A percentile compares a stretch with the other conserved stretches of the same genome.
Evolutionary conservation across 306 rosid species (phyloP).

Genomic region (Castanea crenata): DNA sequence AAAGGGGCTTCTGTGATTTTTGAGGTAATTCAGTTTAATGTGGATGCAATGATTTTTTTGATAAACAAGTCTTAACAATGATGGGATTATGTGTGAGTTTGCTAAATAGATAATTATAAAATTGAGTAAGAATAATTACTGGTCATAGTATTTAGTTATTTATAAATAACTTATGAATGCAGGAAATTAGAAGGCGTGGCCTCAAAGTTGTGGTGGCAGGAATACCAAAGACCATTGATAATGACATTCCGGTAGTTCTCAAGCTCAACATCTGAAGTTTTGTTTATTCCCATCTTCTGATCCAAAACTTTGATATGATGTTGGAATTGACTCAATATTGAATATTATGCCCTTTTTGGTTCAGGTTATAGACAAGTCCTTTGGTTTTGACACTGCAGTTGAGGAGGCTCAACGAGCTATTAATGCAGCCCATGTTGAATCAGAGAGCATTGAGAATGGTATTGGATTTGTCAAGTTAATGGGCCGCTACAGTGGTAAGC

Average conservation of each 20-base stretch:
- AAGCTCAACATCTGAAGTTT: background rate
- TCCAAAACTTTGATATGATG: background rate
- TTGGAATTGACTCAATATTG: background rate
- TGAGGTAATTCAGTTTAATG: constrained; percentile 32
- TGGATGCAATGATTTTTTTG: background rate
- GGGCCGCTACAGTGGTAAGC: constrained; percentile 75
- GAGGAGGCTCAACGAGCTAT: constrained; percentile 69
- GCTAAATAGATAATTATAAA: background rate
- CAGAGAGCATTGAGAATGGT: constrained; percentile 68
- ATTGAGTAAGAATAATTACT: background rate
- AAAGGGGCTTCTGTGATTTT: constrained; percentile 49
- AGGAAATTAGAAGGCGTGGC: constrained; percentile 59
- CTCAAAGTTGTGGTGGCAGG: constrained; percentile 59
- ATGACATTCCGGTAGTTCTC: constrained; percentile 47
- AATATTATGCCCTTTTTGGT: background rate
- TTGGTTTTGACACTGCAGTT: constrained; percentile 60
- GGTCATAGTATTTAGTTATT: background rate
- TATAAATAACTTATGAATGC: background rate
- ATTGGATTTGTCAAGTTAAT: constrained; percentile 73
- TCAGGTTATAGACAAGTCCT: constrained; percentile 61
- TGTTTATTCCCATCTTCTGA: background rate
- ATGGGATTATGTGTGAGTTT: background rate
- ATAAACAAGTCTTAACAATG: background rate
- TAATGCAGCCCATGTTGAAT: constrained; percentile 68
- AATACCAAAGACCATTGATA: constrained; percentile 59